phyloP scores from a whole-genome alignment of 345 rosid genomes.

The Aegle marmelos region DNA sequence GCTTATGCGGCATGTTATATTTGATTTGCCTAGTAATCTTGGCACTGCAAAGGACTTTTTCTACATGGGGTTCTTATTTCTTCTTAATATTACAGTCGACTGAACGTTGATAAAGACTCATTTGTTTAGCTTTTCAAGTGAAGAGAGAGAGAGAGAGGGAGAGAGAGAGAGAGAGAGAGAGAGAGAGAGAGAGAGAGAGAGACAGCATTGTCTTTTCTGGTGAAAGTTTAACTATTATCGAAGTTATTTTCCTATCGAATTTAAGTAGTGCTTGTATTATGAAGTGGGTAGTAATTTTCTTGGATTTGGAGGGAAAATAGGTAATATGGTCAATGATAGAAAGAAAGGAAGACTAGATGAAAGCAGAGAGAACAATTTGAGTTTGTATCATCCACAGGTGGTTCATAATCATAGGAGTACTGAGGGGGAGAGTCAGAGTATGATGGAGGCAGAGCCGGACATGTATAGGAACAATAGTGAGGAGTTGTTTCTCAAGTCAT shows the following conservation, averaged over 20 bases:
- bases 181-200: too few species aligned
- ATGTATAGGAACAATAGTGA: conserved; percentile 59
- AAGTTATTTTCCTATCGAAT: neutral
- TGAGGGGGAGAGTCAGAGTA: conserved; percentile 23
- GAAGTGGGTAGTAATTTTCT: neutral
- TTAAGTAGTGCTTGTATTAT: neutral
- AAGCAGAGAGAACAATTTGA: conserved; percentile 16
- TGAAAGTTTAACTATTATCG: neutral
- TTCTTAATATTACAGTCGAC: neutral
- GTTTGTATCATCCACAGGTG: conserved; percentile 3
- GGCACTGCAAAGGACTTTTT: neutral
- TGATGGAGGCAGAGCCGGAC: conserved; percentile 45
- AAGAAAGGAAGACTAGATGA: conserved; percentile 15
- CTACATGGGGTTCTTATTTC: neutral
- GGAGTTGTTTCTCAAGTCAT: conserved; percentile 57
- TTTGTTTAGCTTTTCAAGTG: neutral
- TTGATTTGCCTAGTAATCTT: neutral
- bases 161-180: too few species aligned
- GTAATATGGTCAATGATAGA: conserved; percentile 29
- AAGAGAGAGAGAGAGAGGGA: too few species aligned
- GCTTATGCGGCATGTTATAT: neutral
- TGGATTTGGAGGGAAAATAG: neutral
- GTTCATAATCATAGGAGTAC: conserved; percentile 12
- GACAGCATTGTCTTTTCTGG: neutral
- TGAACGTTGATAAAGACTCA: neutral